These are phyloP conservation scores for Salix viminalis DNA, from an alignment of 345 rosid genomes.

Conservation along the genomic window DNA sequence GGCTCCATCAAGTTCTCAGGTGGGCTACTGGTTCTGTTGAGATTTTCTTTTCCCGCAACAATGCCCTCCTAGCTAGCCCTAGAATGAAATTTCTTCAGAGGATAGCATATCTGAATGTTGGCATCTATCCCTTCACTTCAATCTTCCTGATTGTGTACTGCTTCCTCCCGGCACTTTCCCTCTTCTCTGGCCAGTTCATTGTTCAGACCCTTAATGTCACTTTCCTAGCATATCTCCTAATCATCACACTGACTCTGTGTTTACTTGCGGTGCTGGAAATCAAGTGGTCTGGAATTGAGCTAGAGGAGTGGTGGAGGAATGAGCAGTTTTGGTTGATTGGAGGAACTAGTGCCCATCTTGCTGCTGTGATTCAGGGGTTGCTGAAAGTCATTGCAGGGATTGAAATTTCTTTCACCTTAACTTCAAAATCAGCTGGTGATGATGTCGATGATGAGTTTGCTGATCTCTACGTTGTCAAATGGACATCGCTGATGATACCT, in stretches of 20 bases:
- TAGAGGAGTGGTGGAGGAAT: constrained; percentile 98
- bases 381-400: constrained; percentile 89
- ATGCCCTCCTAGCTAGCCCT: constrained; percentile 79
- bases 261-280: constrained; percentile 84
- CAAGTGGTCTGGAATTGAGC: constrained; percentile 90
- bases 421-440: constrained; percentile 83
- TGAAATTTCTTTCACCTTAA: constrained; percentile 87
- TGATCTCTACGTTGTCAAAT: constrained; percentile 74
- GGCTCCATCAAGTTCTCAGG: constrained; percentile 96
- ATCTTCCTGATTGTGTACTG: constrained; percentile 93
- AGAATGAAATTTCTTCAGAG: constrained; percentile 89
- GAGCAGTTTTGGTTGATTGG: constrained; percentile 99
- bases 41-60: constrained; percentile 95
- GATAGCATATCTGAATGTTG: constrained; percentile 87
- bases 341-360: constrained; percentile 94
- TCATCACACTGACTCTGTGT: constrained; percentile 69
- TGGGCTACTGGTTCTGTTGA: constrained; percentile 99
- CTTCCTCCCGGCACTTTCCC: constrained; percentile 92
- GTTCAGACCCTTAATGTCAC: constrained; percentile 77
- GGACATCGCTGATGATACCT: constrained; percentile 89
- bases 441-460: constrained; percentile 91
- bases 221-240: constrained; percentile 76
- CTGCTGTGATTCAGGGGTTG: constrained; percentile 91
- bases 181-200: constrained; percentile 96
- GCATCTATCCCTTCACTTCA: constrained; percentile 95